A percentile compares a stretch with the other conserved stretches of the same genome.
These are phyloP conservation scores for Aspergillus hiratsukae DNA, from an alignment of 2,329 filamentous ascomycete species.

Conservation along the genomic window DNA sequence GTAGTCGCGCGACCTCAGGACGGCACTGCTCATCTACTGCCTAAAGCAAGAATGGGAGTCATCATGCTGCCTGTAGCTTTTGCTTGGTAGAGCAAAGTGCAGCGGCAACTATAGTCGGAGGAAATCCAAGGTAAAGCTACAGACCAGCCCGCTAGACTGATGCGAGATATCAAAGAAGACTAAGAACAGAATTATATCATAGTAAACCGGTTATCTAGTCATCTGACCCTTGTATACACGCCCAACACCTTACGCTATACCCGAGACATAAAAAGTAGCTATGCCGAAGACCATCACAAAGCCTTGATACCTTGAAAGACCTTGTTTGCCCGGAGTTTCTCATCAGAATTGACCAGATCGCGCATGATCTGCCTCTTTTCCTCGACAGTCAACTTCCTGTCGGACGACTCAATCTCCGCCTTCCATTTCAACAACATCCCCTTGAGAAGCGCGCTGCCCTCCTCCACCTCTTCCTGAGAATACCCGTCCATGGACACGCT, in stretches of 20 bases:
- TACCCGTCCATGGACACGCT: conserved; percentile 45
- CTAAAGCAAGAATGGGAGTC: too few relatives aligned
- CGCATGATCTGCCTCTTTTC: conserved; percentile 75
- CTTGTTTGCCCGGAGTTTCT: conserved; percentile 57
- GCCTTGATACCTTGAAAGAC: conserved; percentile 47
- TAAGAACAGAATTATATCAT: neutral
- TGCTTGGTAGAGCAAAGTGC: too few relatives aligned
- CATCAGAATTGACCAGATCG: conserved; percentile 71
- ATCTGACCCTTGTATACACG: neutral
- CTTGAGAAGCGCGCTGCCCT: conserved; percentile 82
- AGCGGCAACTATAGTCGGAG: too few relatives aligned
- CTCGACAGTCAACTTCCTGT: conserved; percentile 59
- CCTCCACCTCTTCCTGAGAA: conserved; percentile 80
- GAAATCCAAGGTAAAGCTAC: too few relatives aligned
- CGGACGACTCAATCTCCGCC: conserved; percentile 61
- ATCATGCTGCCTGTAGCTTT: too few relatives aligned
- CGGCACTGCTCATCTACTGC: too few relatives aligned
- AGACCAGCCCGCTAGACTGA: too few relatives aligned
- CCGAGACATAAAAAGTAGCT: neutral
- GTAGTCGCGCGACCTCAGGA: too few relatives aligned
- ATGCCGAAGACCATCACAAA: conserved; percentile 27
- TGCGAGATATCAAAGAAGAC: neutral
- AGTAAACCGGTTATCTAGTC: neutral
- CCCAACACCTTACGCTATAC: neutral
- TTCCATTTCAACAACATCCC: conserved; percentile 82